phyloP scores from a whole-genome alignment of 2,329 filamentous ascomycete genomes.

The Penicillium sp. region DNA sequence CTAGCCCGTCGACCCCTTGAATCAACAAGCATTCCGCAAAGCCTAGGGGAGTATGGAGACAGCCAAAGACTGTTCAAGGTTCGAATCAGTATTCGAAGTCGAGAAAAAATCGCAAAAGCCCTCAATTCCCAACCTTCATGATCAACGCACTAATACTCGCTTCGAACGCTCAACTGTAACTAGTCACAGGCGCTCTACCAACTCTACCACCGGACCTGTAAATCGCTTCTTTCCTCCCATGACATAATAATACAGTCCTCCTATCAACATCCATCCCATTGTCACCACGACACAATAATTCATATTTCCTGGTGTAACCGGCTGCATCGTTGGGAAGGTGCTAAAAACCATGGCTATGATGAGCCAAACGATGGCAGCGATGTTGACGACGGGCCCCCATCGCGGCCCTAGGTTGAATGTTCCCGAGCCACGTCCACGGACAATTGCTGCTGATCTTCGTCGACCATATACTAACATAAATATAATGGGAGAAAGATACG shows the following conservation, averaged over 20 bases:
- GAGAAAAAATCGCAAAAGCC: too few relatives aligned
- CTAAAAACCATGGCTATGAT: constrained; percentile 20
- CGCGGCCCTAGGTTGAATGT: constrained; percentile 13
- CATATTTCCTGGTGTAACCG: constrained; percentile 19
- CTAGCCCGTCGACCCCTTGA: too few relatives aligned
- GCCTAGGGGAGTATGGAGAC: neutral
- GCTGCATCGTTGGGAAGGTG: constrained; percentile 21
- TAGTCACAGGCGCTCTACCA: constrained; percentile 13
- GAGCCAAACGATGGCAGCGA: constrained; percentile 14
- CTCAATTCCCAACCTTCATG: too few relatives aligned
- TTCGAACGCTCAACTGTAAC: too few relatives aligned
- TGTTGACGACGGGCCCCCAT: constrained; percentile 16
- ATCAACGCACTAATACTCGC: too few relatives aligned
- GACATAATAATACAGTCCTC: constrained; percentile 17
- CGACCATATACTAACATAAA: constrained; percentile 27
- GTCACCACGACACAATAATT: constrained; percentile 22
- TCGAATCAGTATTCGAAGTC: neutral
- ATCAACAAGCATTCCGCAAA: neutral
- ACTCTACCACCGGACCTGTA: constrained; percentile 13
- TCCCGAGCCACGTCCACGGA: constrained; percentile 4
- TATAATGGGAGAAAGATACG: constrained; percentile 48
- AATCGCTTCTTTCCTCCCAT: constrained; percentile 16
- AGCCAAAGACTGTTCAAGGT: neutral
- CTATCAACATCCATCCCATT: constrained; percentile 17
- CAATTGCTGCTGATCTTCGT: neutral